phyloP scores from a whole-genome alignment of 2,329 filamentous ascomycete species.

The Xylaria arbuscula region DNA sequence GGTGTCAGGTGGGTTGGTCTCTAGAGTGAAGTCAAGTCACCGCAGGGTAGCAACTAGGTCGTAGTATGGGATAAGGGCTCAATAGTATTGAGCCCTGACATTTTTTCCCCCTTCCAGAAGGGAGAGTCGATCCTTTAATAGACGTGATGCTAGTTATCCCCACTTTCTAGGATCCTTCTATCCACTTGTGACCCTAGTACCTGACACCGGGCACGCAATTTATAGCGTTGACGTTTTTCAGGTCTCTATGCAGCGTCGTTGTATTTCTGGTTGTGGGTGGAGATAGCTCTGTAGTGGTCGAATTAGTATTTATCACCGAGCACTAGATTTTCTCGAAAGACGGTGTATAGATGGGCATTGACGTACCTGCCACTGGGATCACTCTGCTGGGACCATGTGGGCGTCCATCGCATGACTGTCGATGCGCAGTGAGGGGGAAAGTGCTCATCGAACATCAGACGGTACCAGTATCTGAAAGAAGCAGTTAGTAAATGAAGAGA shows the following conservation, averaged over 20 bases:
- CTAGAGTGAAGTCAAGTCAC: no score
- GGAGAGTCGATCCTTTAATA: no score
- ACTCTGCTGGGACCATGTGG: constrained; percentile 95
- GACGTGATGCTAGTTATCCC: no score
- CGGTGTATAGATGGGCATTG: not conserved
- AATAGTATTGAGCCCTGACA: no score
- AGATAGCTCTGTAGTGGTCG: constrained; percentile 70
- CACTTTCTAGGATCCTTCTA: no score
- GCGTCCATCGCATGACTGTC: constrained; percentile 96
- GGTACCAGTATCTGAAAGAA: constrained; percentile 85
- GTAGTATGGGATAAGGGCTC: no score
- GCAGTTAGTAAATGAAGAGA: not conserved
- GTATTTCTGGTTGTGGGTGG: constrained; percentile 81
- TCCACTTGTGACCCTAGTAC: no score
- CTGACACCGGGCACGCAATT: not conserved
- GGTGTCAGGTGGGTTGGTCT: not conserved
- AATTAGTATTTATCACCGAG: constrained; percentile 23
- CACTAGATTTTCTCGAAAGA: not conserved
- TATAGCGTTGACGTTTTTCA: not conserved
- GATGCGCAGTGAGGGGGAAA: constrained; percentile 92
- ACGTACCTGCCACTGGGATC: constrained; percentile 91
- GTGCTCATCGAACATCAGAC: constrained; percentile 98
- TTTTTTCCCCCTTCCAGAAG: no score
- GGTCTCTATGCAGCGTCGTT: constrained; percentile 48
- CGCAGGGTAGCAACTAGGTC: no score